Evolutionary conservation across 2,329 filamentous ascomycete species (phyloP).

Genomic region (Epicoccum sorghinum): DNA sequence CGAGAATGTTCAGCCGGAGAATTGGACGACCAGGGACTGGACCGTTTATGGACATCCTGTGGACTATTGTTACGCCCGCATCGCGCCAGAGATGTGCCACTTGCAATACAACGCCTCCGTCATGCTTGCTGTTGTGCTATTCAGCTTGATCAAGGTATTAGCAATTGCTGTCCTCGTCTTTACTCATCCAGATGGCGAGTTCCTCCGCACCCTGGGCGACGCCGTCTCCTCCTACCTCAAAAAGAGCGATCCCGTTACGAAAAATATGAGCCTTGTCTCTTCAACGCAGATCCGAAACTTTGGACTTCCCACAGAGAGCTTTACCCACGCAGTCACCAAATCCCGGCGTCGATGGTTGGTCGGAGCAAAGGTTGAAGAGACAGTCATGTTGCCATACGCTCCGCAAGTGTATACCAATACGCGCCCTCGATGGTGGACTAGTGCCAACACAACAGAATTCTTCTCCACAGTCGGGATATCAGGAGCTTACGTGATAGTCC

Average conservation of each 20-base stretch:
- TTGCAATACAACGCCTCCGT: constrained; percentile 26
- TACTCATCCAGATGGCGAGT: constrained; percentile 6
- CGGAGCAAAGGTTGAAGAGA: background rate
- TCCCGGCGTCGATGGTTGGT: constrained; percentile 15
- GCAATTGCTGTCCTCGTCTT: constrained; percentile 20
- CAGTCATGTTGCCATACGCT: background rate
- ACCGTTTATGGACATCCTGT: constrained; percentile 22
- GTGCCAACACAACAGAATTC: constrained; percentile 20
- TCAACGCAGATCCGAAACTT: constrained; percentile 16
- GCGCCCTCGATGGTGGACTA: constrained; percentile 18
- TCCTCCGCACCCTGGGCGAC: constrained; percentile 33
- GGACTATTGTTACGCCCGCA: constrained; percentile 20
- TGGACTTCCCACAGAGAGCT: constrained; percentile 2
- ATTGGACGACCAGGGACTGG: constrained; percentile 25
- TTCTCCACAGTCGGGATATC: constrained; percentile 17
- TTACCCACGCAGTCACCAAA: background rate
- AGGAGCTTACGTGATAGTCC: constrained; percentile 11
- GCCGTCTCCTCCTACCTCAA: constrained; percentile 36
- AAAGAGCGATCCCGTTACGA: constrained; percentile 25
- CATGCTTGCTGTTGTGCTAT: constrained; percentile 22
- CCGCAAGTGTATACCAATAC: constrained; percentile 14
- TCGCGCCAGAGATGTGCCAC: constrained; percentile 16
- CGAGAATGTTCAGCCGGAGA: background rate
- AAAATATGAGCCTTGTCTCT: constrained; percentile 25
- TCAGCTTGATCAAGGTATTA: constrained; percentile 22